These are phyloP conservation scores for Kwoniella sp. DNA, from an alignment of 768 basidiomycete species.

Conservation along the genomic window DNA sequence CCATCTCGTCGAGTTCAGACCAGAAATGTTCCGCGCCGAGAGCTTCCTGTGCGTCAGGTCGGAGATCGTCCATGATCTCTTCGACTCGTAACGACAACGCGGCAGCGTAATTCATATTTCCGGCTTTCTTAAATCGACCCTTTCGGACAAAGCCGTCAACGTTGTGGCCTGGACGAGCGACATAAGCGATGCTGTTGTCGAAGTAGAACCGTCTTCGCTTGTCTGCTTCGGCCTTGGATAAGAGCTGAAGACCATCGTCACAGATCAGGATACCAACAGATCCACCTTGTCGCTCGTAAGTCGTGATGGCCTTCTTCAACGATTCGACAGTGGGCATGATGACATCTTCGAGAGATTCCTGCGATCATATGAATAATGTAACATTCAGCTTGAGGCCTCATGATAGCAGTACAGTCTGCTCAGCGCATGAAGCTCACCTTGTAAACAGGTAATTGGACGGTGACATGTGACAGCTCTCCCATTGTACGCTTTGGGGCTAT, in stretches of 20 bases:
- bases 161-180: constrained; percentile 75
- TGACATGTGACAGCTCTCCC: constrained; percentile 47
- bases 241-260: constrained; percentile 77
- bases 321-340: constrained; percentile 66
- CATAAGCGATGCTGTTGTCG: constrained; percentile 73
- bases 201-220: constrained; percentile 73
- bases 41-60: constrained; percentile 59
- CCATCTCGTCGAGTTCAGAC: constrained; percentile 67
- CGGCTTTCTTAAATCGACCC: constrained; percentile 76
- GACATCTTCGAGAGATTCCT: constrained; percentile 59
- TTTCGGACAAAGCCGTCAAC: constrained; percentile 74
- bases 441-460: constrained; percentile 79
- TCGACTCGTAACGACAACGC: constrained; percentile 68
- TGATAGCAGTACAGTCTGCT: too few species aligned
- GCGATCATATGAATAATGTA: too few species aligned
- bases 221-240: constrained; percentile 66
- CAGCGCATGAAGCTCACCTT: too few species aligned
- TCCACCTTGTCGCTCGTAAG: constrained; percentile 88
- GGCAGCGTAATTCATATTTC: constrained; percentile 87
- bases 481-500: constrained; percentile 43
- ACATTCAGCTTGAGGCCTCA: too few species aligned
- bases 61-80: constrained; percentile 59
- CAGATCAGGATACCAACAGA: constrained; percentile 76
- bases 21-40: constrained; percentile 62
- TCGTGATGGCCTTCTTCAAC: constrained; percentile 81